Evolutionary conservation across 1,139 yeast species (phyloP), one percentile per base, ranked within the genome.

Genomic region (Magnusiomyces starmeri): DNA sequence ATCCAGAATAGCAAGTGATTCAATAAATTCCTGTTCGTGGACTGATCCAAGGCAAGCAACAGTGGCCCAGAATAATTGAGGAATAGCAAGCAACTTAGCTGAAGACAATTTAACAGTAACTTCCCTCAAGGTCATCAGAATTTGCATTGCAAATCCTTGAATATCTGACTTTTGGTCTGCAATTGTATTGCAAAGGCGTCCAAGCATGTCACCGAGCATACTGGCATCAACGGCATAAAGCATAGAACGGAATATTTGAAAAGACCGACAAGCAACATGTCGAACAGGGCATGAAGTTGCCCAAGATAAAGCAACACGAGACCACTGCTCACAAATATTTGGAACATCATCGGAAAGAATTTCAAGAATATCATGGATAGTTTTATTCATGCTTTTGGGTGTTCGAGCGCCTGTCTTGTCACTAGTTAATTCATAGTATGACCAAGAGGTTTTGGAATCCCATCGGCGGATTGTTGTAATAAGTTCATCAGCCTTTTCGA

Each of bases 231-330:
- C 71, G 59, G 83, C 82, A 14, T 86, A 78, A 16, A 89, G 70
- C 50, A 92, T 69, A 3, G 95, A 86, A 48, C 99, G 74, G 69
- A 90, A 92, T 0, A 89, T 77, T 65, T 94, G 98, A 67, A 94
- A 92, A 0, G 97, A 89, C 32, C 98, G 78, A 61, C 98, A 92
- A 0, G 99, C 98, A 62, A 92, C 80, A 65, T 94, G 99, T 62
- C 97, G 77, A 0, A 92, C 98, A 2, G 97, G 95, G 71, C 98
- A 92, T 1, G 96, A 83, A 0, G 98, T 92, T 0, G 98, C 97
- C 98, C 98, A 94, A 39, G 77, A 76, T 46, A 94, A 73, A 0
- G 97, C 87, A 1, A 81, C 81, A 47, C 84, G 72, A 50, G 95
- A 84, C 98, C 98, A 88, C 51, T 83, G 84, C 49, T 78, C 78